phyloP scores from a whole-genome alignment of 139 green algal genomes.

The Gonium pectorale region DNA sequence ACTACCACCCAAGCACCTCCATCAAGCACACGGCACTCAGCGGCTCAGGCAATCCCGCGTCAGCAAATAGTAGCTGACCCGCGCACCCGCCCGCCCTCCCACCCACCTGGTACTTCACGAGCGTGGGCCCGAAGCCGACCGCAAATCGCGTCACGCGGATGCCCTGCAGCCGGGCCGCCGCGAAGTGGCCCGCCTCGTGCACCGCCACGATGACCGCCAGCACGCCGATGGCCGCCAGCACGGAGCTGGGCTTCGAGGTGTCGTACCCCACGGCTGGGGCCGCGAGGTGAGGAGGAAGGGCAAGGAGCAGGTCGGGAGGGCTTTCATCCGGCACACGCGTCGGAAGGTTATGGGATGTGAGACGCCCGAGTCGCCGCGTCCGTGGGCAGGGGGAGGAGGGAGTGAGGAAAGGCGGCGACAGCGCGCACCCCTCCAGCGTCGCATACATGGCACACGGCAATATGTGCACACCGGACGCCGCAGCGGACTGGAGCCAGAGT shows the following conservation, averaged over 20 bases:
- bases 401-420: not conserved
- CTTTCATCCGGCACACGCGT: too few relatives aligned
- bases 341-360: not conserved
- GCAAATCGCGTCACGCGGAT: constrained; percentile 97
- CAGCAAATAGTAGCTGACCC: not conserved
- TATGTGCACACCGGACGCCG: too few relatives aligned
- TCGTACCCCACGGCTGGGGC: constrained; percentile 20
- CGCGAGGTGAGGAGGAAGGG: not conserved
- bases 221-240: constrained; percentile 80
- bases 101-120: constrained; percentile 80
- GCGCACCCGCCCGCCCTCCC: not conserved
- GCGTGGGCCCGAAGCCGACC: constrained; percentile 94
- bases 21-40: too few relatives aligned
- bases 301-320: not conserved
- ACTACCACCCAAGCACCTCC: too few relatives aligned
- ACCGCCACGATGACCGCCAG: constrained; percentile 91
- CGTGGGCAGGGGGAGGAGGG: not conserved
- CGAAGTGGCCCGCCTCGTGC: constrained; percentile 95
- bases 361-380: not conserved
- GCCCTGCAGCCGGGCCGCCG: constrained; percentile 79
- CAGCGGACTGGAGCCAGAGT: too few relatives aligned
- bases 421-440: too few relatives aligned
- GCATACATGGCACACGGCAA: too few relatives aligned
- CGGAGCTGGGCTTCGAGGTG: constrained; percentile 54
- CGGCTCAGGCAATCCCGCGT: too few relatives aligned